Evolutionary conservation across 352 stramenopile species (phyloP), one percentile per base, ranked within the genome.

Genomic region (Phytophthora macrochlamydospora): DNA sequence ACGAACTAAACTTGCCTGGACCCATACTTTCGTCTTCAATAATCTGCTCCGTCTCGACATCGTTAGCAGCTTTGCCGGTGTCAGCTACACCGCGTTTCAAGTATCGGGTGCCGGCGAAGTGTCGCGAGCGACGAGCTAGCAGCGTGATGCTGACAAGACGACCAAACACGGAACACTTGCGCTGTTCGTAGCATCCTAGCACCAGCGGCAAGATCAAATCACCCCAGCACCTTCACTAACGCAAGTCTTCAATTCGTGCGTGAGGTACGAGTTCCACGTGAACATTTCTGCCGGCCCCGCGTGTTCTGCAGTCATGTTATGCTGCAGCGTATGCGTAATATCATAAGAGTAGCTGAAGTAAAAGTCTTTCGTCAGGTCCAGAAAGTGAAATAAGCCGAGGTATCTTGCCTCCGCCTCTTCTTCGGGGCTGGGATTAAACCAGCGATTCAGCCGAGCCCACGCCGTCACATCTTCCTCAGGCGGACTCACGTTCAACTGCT

Each of bases 291-390:
- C 93, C 28, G 87, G 83, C 35, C 85, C 81, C 0, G 82, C 79
- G 31, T 83, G 66, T 43, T 92, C 83, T 2, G 83, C 90, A 11
- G 97, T 92, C 87, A 99, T 99, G 65, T 99, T 99, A 71, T 99
- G 87, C 79, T 99, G 97, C 55, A 99, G 75, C 51, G 91, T 98
- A 68, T 97, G 87, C 14, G 98, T 99, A 48, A 99, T 85, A 65
- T 99, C 96, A 70, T 99, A 99, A 49, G 95, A 99, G 71, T 99
- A 99, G 53, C 88, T 98, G 75, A 99, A 99, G 83, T 97, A 99
- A 71, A 99, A 99, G 66, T 99, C 98, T 67, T 99, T 99, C 7
- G 96, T 98, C 18, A 99, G 83, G 71, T 99, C 97, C 44, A 99
- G 83, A 53, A 99, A 98, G 69, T 99, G 96, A 69, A 99, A 99